Evolutionary conservation across 192 early-diverging fungal genomes (phyloP), one percentile per base, ranked within the genome.

Genomic region (Linnemannia schmuckeri): DNA sequence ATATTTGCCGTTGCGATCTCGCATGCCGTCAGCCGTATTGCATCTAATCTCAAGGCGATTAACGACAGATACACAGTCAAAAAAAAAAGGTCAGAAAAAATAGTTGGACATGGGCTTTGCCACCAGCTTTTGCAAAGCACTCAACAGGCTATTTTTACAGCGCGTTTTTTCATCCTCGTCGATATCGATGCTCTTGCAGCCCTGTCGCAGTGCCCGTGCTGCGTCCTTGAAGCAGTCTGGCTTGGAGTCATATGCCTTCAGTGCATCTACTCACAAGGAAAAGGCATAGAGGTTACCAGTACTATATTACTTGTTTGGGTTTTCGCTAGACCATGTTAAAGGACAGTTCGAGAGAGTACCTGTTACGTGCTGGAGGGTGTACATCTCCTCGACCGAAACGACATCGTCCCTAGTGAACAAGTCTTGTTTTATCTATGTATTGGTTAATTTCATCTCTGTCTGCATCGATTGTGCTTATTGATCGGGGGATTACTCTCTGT

Each of bases 1-100:
- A 87, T 83, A 77, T 88, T 85, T 40, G 89, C 82, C 22, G 80
- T 89, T 22, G 89, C 79, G 20, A 89, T 85, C 63, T 89, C 85
- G 38, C 89, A 89, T 24, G 54, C 54, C 10, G 89, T 85, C 74
- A 89, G 42, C 18, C 77, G 78, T 24, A 89, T 78, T 4, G 89
- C 89, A 52, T 84, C 89, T 89, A 73, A 5, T 7, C 37, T 10
- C 3, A 37, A 35, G 37, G 41, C 22, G 37, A 37, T 37, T 37
- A 3, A 37, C 37, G 27, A 69, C 17, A 52, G 5, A 18, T 5
- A 52, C 18, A 52, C 49, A 22, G 4, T 18, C 5, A 46, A 22
- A 61, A 15, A 24, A 54, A 52, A 42, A n/a, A 46, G 0, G 27
- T 18, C 52, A 27, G 42, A 27, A 8, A n/a, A 55, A 33, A 55